These are phyloP conservation scores for Myxozyma vanderwaltii DNA, from an alignment of 805 yeast species.

Conservation along the genomic window DNA sequence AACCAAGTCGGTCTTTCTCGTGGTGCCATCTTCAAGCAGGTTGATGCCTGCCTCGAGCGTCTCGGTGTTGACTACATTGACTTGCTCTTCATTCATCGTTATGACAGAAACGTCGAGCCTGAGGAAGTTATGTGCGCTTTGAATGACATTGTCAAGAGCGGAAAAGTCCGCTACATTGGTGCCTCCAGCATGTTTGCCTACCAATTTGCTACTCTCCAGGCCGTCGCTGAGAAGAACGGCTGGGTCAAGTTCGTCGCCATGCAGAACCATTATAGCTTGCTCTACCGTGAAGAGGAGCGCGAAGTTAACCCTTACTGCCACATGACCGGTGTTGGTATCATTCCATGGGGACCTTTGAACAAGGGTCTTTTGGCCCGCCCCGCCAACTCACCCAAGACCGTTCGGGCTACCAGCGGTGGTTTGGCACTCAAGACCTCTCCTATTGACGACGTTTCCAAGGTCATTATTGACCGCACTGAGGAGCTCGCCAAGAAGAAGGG, in stretches of 20 bases:
- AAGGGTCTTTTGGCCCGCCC: conserved; percentile 61
- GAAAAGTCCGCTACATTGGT: conserved; percentile 59
- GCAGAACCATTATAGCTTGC: conserved; percentile 60
- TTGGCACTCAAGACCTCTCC: conserved; percentile 14
- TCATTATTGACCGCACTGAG: conserved; percentile 51
- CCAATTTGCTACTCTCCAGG: conserved; percentile 56
- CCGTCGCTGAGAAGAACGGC: conserved; percentile 55
- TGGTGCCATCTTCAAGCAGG: conserved; percentile 53
- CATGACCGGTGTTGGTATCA: conserved; percentile 54
- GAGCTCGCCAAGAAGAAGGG: conserved; percentile 51
- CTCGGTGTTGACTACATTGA: conserved; percentile 58
- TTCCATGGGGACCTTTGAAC: conserved; percentile 64
- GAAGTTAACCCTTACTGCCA: conserved; percentile 61
- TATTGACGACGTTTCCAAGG: conserved; percentile 24
- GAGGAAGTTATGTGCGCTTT: conserved; percentile 59
- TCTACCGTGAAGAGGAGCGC: conserved; percentile 63
- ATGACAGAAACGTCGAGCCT: conserved; percentile 48
- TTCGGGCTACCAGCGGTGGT: conserved; percentile 12
- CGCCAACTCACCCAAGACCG: conserved; percentile 14
- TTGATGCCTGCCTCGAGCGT: conserved; percentile 44
- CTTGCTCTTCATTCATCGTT: conserved; percentile 58
- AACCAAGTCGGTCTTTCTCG: conserved; percentile 52
- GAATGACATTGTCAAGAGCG: conserved; percentile 53
- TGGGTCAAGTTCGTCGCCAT: conserved; percentile 62
- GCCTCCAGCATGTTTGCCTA: conserved; percentile 62